Conservation (phyloP, 2,329 filamentous ascomycete genomes). For the Sclerotinia subarctica region DNA sequence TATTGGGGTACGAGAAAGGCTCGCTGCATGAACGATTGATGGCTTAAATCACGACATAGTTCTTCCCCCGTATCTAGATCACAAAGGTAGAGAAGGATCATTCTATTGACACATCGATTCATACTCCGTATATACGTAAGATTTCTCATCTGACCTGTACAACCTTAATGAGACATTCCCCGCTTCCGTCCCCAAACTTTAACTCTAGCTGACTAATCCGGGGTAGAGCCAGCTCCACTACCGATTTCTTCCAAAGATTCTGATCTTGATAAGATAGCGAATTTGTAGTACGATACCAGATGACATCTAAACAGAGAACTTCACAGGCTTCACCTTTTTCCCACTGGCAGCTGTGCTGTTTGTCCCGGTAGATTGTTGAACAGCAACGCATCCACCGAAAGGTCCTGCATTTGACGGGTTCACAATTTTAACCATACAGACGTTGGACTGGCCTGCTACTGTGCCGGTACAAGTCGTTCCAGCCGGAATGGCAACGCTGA, state of each 20-base stretch:
- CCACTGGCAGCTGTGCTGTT: constrained; percentile 19
- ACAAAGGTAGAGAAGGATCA: neutral
- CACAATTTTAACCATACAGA: constrained; percentile 46
- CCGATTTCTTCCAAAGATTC: neutral
- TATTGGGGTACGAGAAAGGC: neutral
- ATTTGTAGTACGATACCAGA: neutral
- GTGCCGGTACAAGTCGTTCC: constrained; percentile 43
- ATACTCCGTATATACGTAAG: neutral
- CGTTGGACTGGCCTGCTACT: constrained; percentile 38
- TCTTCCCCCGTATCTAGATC: neutral
- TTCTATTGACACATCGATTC: constrained; percentile 9
- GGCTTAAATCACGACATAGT: constrained; percentile 1
- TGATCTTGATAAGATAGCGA: neutral
- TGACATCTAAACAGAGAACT: neutral
- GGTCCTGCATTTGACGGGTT: constrained; percentile 43
- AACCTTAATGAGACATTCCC: neutral
- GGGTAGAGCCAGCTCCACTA: constrained; percentile 8
- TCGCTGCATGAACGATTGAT: constrained; percentile 10
- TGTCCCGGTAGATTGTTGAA: constrained; percentile 36
- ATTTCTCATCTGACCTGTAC: neutral
- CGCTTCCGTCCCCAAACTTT: neutral
- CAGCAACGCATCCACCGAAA: constrained; percentile 43
- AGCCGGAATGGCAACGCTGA: constrained; percentile 41
- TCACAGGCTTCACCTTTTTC: neutral
- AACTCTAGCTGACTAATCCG: constrained; percentile 6